Evolutionary conservation across 768 basidiomycete genomes (phyloP), one percentile per base, ranked within the genome.

Genomic region (Macrocybe gigantea): DNA sequence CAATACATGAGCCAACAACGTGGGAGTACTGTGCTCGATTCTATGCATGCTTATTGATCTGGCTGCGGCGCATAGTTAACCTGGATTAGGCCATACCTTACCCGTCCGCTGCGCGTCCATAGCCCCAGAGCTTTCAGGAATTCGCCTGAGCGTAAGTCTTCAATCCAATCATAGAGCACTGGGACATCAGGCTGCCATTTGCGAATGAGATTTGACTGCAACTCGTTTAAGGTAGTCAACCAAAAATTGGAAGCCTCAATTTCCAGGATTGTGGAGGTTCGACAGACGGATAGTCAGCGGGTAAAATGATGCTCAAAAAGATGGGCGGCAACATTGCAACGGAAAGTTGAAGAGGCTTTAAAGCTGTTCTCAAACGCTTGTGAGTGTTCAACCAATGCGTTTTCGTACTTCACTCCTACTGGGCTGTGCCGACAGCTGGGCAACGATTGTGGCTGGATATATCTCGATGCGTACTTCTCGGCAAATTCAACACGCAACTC

Each of bases 151-250:
- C 80, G 78, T 44, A 90, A 73, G 63, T 71, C 82, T 61, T 89
- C 87, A 40, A 87, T 69, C 85, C 85, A 88, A 34, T 66, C 69
- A 54, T 82, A 89, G 3, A 91, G 67, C 5, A 85, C 68, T 14
- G 75, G 74, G 33, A 82, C 76, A 12, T 80, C 82, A 6, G 70
- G 60, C 44, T 73, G 70, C 85, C 85, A 89, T 71, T 77, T 77
- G 1, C 69, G 65, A 12, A 60, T 50, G 44, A 89, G 65, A 9
- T 60, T 58, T 11, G 61, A 50, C n/a, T 65, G 65, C 12, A 88
- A 61, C 10, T 55, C 57, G 7, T 55, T 35, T 6, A 67, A 55
- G 1, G 64, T 55, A 5, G 79, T 65, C 0, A 88, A 58, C 88
- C 87, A 90, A 29, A 72, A 65, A 50, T 81, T 71, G 6, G 74